Base-by-base conservation (phyloP, 305 asterid genomes). In the Lippia alba region DNA sequence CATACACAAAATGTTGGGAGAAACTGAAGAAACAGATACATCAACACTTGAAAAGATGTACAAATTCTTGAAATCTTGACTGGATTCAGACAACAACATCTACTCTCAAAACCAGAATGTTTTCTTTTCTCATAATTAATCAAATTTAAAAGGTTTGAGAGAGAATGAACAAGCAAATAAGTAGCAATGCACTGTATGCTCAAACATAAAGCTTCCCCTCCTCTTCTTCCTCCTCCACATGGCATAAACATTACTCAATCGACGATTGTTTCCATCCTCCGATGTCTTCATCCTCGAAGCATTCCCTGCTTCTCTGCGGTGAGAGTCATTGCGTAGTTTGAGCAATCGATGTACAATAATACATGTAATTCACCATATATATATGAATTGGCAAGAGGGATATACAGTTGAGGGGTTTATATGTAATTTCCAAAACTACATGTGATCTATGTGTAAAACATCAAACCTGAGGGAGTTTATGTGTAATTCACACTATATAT, bases 261-360 rank as follows among this genome's bases (percentile, higher is more conserved):
- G 41, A 36, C 41, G 41, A 36, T 36, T 36, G 41, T 36, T 36
- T 36, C 41, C 41, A 36, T 36, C 41, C 41, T 36, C 41, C 41
- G 41, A 36, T 5, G 41, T 36, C 41, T 36, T 36, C 41, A 36
- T 83, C 87, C 44, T 30, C 86, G 11, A 51, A 15, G 51, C 9
- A 46, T 33, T 79, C 78, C 41, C 76, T 55, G 61, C 67, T 79
- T 63, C 33, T 64, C 97, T 92, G 90, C 87, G 75, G 66, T 17
- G 3, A 70, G 9, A 33, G 67, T 56, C 15, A 49, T 45, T 49
- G 6, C 18, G 32, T 6, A 48, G 65, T 34, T 17, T 66, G 33
- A 54, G 48, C 10, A 20, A 61, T 50, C 30, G 30, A 32, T 11
- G 48, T 45, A 58, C 32, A 20, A 60, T 19, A 24, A 24, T 24